phyloP scores from a whole-genome alignment of 768 basidiomycete species.

The Lentinula guzmanii region DNA sequence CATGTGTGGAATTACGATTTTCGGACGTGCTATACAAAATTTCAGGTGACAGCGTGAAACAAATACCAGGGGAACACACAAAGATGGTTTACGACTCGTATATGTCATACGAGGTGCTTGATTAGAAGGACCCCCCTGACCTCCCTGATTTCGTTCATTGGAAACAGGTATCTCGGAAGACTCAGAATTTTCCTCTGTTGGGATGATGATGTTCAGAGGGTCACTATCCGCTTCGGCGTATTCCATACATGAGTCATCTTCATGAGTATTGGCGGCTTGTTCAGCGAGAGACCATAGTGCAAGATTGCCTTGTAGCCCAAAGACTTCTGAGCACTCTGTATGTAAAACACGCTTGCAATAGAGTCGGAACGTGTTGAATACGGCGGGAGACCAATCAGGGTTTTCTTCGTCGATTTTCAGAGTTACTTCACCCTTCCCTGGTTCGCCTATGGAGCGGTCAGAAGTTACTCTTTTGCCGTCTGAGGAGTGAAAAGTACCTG shows the following conservation, averaged over 20 bases:
- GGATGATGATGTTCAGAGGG: constrained; percentile 1
- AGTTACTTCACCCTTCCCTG: constrained; percentile 12
- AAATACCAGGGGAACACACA: not conserved
- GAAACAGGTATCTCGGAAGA: not conserved
- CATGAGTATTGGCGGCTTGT: not conserved
- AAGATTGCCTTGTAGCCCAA: not conserved
- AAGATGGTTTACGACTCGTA: not conserved
- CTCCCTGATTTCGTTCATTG: not conserved
- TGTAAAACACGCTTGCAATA: not conserved
- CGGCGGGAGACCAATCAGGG: constrained; percentile 6
- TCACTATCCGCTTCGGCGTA: not conserved
- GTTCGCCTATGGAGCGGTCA: constrained; percentile 6
- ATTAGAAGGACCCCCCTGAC: not conserved
- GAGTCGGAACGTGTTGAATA: not conserved
- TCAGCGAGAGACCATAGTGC: not conserved
- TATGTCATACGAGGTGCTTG: no score
- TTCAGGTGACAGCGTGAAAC: not conserved
- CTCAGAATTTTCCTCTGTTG: not conserved
- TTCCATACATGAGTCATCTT: not conserved
- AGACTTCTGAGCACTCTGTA: not conserved
- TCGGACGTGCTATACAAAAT: not conserved
- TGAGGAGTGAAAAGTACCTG: not conserved
- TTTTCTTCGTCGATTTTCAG: constrained; percentile 13
- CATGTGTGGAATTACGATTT: not conserved
- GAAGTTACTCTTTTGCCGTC: not conserved